phyloP scores from a whole-genome alignment of 2,329 filamentous ascomycete species.

The Ampelomyces quisqualis region DNA sequence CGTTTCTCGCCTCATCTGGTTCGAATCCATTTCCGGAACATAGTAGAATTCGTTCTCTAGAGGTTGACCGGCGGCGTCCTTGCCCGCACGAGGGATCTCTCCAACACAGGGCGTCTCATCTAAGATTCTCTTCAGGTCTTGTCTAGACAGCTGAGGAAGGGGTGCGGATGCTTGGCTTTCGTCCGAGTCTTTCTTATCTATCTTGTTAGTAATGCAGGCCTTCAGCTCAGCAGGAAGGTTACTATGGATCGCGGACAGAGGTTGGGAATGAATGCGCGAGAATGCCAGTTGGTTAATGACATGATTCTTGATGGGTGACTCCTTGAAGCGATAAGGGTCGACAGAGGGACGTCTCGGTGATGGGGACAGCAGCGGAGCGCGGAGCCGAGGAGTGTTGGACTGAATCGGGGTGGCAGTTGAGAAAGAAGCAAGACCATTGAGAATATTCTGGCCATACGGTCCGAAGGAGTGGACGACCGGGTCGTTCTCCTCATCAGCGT shows the following conservation, averaged over 20 bases:
- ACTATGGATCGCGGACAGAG: slow-evolving; percentile 82
- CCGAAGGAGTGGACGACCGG: slow-evolving; percentile 90
- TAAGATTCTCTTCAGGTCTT: slow-evolving; percentile 68
- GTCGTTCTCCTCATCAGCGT: slow-evolving; percentile 87
- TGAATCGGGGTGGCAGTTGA: slow-evolving; percentile 60
- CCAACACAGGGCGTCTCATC: slow-evolving; percentile 78
- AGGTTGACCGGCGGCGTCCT: slow-evolving; percentile 90
- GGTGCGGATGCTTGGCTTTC: slow-evolving; percentile 22
- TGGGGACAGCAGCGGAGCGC: slow-evolving; percentile 28
- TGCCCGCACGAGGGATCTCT: slow-evolving; percentile 84
- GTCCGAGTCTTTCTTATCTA: slow-evolving; percentile 22
- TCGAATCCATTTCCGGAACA: slow-evolving; percentile 79
- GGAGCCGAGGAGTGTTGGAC: slow-evolving; percentile 33
- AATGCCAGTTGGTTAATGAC: slow-evolving; percentile 94
- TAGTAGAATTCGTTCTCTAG: slow-evolving; percentile 98
- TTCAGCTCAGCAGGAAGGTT: slow-evolving; percentile 71
- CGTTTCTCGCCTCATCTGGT: slow-evolving; percentile 74
- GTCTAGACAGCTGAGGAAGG: slow-evolving; percentile 31
- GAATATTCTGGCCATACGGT: slow-evolving; percentile 81
- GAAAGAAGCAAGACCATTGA: slow-evolving; percentile 79
- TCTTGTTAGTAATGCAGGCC: slow-evolving; percentile 31
- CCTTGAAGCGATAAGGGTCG: slow-evolving; percentile 35
- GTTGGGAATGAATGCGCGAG: slow-evolving; percentile 87
- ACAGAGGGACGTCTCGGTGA: slow-evolving; percentile 34
- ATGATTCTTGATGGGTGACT: slow-evolving; percentile 70